A percentile compares a stretch with the other conserved stretches of the same genome.
These are phyloP conservation scores for Albugo candida DNA, from an alignment of 352 stramenopile genomes.

Conservation along the genomic window DNA sequence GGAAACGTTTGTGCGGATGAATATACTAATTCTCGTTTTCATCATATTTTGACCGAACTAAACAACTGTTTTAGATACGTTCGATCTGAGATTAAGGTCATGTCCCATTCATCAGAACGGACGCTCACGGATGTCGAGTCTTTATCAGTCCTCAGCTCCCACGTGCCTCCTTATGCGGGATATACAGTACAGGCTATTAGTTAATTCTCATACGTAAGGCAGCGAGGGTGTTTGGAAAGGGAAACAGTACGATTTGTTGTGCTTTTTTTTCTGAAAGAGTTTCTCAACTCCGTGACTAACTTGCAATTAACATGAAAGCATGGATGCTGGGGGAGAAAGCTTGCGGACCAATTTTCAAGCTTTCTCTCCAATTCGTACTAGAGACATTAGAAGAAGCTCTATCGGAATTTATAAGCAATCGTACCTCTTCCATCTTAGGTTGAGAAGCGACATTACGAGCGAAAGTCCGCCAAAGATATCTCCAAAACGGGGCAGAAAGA, in stretches of 20 bases:
- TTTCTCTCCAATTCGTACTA: constrained; percentile 14
- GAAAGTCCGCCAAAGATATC: no score
- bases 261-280: constrained; percentile 39
- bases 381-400: constrained; percentile 29
- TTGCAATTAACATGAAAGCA: constrained; percentile 17
- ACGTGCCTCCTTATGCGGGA: constrained; percentile 17
- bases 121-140: no score
- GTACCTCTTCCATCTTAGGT: constrained; percentile 13
- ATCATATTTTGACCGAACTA: no score
- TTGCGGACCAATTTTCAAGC: constrained; percentile 49
- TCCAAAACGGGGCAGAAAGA: no score
- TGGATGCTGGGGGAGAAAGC: constrained; percentile 47
- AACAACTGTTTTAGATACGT: no score
- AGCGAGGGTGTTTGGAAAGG: constrained; percentile 48
- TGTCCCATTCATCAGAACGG: no score
- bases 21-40: no score
- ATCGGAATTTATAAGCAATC: constrained; percentile 13
- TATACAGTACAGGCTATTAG: constrained; percentile 50
- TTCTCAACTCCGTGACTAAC: constrained; percentile 19
- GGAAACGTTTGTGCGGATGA: no score
- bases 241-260: constrained; percentile 50
- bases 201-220: constrained; percentile 30
- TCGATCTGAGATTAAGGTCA: no score
- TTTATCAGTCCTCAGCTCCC: no score
- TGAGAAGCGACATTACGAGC: constrained; percentile 24